These are phyloP conservation scores for Eucommia ulmoides DNA, from an alignment of 257 asterid genomes.

Conservation along the genomic window DNA sequence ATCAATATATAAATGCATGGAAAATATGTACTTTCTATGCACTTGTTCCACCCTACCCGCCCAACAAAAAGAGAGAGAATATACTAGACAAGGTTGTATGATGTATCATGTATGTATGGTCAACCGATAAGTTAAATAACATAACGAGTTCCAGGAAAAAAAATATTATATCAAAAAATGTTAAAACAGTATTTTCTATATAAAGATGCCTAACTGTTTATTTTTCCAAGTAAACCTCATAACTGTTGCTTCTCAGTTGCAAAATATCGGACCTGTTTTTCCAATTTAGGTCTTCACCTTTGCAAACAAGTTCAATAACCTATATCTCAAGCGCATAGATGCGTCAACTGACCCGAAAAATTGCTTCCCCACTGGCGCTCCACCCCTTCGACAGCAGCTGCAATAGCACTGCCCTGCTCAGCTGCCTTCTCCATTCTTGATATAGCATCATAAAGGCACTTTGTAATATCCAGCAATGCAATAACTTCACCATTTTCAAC, in stretches of 20 bases:
- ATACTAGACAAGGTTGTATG: too few relatives aligned
- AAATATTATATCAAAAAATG: too few relatives aligned
- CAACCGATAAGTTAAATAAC: too few relatives aligned
- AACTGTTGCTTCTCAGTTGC: too few relatives aligned
- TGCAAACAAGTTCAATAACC: conserved; percentile 1
- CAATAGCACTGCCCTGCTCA: conserved; percentile 95
- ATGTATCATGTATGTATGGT: too few relatives aligned
- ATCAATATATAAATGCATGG: too few relatives aligned
- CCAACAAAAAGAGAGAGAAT: too few relatives aligned
- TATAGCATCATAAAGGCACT: conserved; percentile 94
- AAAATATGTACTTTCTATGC: too few relatives aligned
- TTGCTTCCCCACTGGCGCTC: conserved; percentile 85
- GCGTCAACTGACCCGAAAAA: conserved; percentile 54
- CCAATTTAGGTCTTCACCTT: conserved; percentile 4
- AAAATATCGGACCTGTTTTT: not conserved
- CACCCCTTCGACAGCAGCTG: conserved; percentile 97
- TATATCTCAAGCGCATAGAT: not conserved
- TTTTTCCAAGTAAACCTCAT: too few relatives aligned
- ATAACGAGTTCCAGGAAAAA: too few relatives aligned
- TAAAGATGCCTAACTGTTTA: not conserved
- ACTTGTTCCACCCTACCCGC: too few relatives aligned
- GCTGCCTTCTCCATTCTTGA: conserved; percentile 98
- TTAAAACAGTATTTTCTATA: too few relatives aligned
- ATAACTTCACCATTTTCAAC: conserved; percentile 98
- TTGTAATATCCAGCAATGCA: conserved; percentile 83